Percentiles rank a stretch among this genome's conserved stretches.
These are phyloP conservation scores for Dryas drummondii DNA, from an alignment of 306 rosid genomes.

Conservation along the genomic window DNA sequence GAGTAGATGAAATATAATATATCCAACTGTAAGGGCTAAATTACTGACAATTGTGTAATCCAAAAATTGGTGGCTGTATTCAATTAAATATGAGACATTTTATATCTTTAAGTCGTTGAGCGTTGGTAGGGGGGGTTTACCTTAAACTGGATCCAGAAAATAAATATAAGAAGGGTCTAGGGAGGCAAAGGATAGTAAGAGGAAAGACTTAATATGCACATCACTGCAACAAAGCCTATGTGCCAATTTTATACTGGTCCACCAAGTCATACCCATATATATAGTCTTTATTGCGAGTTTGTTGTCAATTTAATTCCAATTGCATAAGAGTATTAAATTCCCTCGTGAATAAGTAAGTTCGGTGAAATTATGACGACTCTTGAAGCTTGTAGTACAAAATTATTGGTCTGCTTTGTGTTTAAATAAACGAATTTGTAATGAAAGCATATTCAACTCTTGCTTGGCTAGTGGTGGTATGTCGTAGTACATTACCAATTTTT, in stretches of 20 bases:
- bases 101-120: neutral
- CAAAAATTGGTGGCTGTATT: no score
- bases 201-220: neutral
- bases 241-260: no score
- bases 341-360: neutral
- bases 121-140: neutral
- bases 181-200: neutral
- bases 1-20: neutral
- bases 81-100: no score
- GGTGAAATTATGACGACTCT: conserved; percentile 1
- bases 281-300: no score
- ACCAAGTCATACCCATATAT: no score
- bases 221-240: no score
- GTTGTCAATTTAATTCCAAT: no score
- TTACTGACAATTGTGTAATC: no score
- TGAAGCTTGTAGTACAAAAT: neutral
- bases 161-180: neutral
- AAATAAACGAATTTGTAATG: neutral
- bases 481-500: neutral
- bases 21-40: neutral
- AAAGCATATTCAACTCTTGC: neutral
- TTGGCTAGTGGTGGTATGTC: neutral
- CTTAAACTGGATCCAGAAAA: neutral
- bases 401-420: neutral
- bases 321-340: neutral